Evolutionary conservation across 2,329 filamentous ascomycete species (phyloP).

Genomic region (Helotiales sp.): DNA sequence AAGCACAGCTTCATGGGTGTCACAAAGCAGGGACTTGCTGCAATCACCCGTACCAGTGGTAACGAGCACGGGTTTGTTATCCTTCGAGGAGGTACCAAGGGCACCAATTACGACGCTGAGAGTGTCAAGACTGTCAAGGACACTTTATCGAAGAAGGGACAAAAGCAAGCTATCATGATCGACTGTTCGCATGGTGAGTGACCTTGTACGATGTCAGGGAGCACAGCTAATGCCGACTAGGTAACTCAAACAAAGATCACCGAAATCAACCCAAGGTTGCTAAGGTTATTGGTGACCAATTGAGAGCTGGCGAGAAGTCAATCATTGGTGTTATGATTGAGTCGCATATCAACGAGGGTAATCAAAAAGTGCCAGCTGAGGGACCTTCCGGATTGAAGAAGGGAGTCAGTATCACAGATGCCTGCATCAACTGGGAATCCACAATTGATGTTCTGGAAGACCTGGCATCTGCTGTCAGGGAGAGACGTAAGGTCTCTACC

Average conservation of each 20-base stretch:
- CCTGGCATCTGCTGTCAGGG: constrained; percentile 79
- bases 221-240: constrained; percentile 41
- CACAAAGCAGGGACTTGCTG: constrained; percentile 93
- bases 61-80: constrained; percentile 99
- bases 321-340: constrained; percentile 99
- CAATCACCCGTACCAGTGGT: constrained; percentile 88
- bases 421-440: constrained; percentile 90
- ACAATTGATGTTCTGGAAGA: constrained; percentile 82
- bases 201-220: background rate
- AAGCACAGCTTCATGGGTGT: constrained; percentile 98
- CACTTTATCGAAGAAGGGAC: constrained; percentile 76
- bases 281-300: constrained; percentile 76
- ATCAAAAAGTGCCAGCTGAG: constrained; percentile 84
- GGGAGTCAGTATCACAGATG: constrained; percentile 93
- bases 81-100: constrained; percentile 84
- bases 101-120: constrained; percentile 89
- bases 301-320: constrained; percentile 80
- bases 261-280: constrained; percentile 96
- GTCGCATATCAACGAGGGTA: constrained; percentile 91
- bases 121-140: constrained; percentile 80
- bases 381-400: constrained; percentile 78
- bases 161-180: constrained; percentile 91
- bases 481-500: constrained; percentile 54
- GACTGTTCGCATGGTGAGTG: constrained; percentile 90
- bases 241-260: constrained; percentile 97